phyloP scores from a whole-genome alignment of 305 asterid genomes.

The Fraxinus baroniana region DNA sequence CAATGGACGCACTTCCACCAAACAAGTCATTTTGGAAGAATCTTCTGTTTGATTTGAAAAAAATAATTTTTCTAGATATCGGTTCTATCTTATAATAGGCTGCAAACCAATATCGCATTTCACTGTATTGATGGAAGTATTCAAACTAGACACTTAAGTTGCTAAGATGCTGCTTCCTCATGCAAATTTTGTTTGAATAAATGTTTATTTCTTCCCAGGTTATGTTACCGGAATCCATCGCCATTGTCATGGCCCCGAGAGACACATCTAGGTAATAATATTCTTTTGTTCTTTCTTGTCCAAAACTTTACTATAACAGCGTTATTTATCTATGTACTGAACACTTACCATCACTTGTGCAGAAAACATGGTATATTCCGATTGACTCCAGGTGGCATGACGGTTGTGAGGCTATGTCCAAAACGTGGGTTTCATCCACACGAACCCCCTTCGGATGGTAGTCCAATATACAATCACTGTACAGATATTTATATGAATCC shows the following conservation, averaged over 20 bases:
- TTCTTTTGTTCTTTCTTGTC: too few relatives aligned
- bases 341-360: background rate
- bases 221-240: slow-evolving; percentile 97
- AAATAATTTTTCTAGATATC: background rate
- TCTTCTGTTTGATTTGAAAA: background rate
- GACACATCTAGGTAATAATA: slow-evolving; percentile 65
- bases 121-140: background rate
- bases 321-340: background rate
- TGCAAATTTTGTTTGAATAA: slow-evolving; percentile 11
- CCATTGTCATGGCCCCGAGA: slow-evolving; percentile 96
- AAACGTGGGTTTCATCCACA: slow-evolving; percentile 90
- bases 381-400: slow-evolving; percentile 90
- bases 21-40: background rate
- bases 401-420: slow-evolving; percentile 86
- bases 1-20: background rate
- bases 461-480: slow-evolving; percentile 85
- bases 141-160: background rate
- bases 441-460: slow-evolving; percentile 83
- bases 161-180: too few relatives aligned
- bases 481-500: slow-evolving; percentile 89
- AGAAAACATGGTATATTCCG: slow-evolving; percentile 93
- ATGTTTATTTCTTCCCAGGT: slow-evolving; percentile 45
- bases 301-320: background rate
- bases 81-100: background rate
- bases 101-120: background rate